A percentile compares a stretch with the other conserved stretches of the same genome.
Evolutionary conservation across 371 early-diverging fungal genomes (phyloP).

Genomic region (Apophysomyces ossiformis): DNA sequence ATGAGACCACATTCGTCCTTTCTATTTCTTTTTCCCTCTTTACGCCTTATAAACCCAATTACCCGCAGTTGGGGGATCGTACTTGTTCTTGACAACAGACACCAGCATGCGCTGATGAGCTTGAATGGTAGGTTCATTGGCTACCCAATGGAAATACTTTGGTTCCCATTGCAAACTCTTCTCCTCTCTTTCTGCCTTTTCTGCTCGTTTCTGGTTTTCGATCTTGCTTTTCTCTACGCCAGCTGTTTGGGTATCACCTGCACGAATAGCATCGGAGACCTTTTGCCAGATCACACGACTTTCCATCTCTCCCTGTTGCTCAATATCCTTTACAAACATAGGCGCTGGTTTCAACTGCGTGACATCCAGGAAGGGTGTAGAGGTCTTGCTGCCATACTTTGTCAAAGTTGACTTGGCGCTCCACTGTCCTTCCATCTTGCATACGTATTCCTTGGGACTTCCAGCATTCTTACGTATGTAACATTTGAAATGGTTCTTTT

Average conservation of each 20-base stretch:
- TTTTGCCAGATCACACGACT: constrained; percentile 72
- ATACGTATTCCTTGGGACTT: constrained; percentile 53
- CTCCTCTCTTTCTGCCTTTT: constrained; percentile 65
- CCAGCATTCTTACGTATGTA: constrained; percentile 37
- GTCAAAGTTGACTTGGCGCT: constrained; percentile 63
- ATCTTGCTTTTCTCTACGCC: constrained; percentile 70
- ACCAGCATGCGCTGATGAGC: constrained; percentile 47
- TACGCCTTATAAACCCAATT: constrained; percentile 43
- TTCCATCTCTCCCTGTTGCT: constrained; percentile 67
- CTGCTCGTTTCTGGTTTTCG: constrained; percentile 72
- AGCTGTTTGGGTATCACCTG: constrained; percentile 68
- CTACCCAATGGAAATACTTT: constrained; percentile 55
- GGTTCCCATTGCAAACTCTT: constrained; percentile 63
- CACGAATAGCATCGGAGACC: constrained; percentile 71
- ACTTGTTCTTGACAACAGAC: constrained; percentile 42
- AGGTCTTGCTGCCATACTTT: constrained; percentile 43
- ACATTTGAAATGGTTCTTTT: constrained; percentile 76
- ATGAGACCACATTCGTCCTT: too few species aligned
- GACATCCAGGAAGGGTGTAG: constrained; percentile 64
- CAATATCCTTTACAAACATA: constrained; percentile 45
- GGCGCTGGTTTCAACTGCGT: constrained; percentile 37
- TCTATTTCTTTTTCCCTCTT: not conserved
- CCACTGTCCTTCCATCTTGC: constrained; percentile 70
- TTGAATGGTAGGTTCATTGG: constrained; percentile 42
- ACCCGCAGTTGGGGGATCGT: constrained; percentile 39